A percentile compares a stretch with the other conserved stretches of the same genome.
phyloP scores from a whole-genome alignment of 371 early-diverging fungal genomes.

The Mortierella sp. region DNA sequence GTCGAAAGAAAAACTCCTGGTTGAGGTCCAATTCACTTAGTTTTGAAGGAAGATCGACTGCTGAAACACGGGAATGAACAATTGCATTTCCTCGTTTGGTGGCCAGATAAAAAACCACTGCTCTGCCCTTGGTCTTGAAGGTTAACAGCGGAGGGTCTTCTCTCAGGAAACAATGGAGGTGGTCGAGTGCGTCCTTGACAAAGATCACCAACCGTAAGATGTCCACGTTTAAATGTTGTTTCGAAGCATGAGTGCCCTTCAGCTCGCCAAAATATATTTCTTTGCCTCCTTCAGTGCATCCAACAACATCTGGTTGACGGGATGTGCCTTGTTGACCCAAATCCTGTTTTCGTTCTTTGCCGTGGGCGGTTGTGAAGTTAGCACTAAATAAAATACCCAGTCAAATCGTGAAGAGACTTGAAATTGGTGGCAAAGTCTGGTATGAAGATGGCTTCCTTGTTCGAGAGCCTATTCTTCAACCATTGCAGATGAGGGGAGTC shows the following conservation, averaged over 20 bases:
- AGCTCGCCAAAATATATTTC: no score
- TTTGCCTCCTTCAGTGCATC: not conserved
- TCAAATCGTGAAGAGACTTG: no score
- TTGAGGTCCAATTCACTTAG: constrained; percentile 14
- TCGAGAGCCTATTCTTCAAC: no score
- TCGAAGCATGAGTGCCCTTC: no score
- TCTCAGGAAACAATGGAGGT: no score
- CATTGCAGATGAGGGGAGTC: no score
- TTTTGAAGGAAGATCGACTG: constrained; percentile 7
- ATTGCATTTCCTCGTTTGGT: constrained; percentile 9
- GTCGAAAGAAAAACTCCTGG: constrained; percentile 4
- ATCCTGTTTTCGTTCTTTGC: constrained; percentile 2
- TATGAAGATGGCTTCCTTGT: no score
- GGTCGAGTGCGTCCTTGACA: no score
- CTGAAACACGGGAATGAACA: constrained; percentile 12
- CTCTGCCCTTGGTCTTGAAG: constrained; percentile 15
- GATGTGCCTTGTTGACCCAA: constrained; percentile 1
- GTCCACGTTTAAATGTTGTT: no score
- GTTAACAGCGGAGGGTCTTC: constrained; percentile 16
- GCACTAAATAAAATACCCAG: no score
- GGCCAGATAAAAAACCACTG: constrained; percentile 9
- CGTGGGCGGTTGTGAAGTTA: constrained; percentile 4
- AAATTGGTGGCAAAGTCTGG: no score
- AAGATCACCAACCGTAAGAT: no score
- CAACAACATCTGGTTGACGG: constrained; percentile 5